Evolutionary conservation across 2,329 filamentous ascomycete species (phyloP), one percentile per base, ranked within the genome.

Genomic region (Aspergillus terreus): DNA sequence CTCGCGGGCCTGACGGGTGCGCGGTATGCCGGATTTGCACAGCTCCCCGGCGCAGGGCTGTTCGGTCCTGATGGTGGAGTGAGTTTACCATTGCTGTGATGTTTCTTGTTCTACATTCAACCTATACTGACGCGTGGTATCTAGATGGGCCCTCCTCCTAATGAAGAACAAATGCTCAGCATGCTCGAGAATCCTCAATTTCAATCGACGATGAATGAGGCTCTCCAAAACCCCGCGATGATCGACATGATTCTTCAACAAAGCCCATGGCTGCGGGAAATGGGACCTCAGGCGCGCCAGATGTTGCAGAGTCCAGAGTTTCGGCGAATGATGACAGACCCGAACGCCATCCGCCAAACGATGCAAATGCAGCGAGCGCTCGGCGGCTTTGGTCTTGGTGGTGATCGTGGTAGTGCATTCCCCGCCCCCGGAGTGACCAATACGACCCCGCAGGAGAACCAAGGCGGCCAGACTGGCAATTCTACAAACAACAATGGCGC

Each of bases 51-150:
- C 50, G 85, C 87, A 56, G 88, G 92, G 57, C 85, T 90, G 75
- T 97, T 99, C 70, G 92, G 94, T 12, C 90, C 92, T 23, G 92
- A 97, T 67, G 92, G 92, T 63, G 92, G 92, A 54, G 91, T 95
- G 80, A 80, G 90, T 83, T 10, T 42, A 23, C 19, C 6, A 11
- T 21, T 45, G 11, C 32, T 40, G 53, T 27, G 6, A 32, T 21
- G 44, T 4, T 11, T 15, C 25, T 43, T 36, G 11, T 45, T 43
- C 27, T 19, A 48, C 23, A 42, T 21, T 30, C 11, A 23, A 30
- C 30, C 21, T 48, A 32, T 36, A 51, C 58, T 65, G 50, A 66
- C 50, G 65, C 50, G 38, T 15, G 21, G 27, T 43, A 19, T 56
- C 4, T 58, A 95, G 91, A 96, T 96, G 91, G 90, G 91, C 33